Conservation (phyloP, 2,329 filamentous ascomycete species). For the Curvularia sp. region DNA sequence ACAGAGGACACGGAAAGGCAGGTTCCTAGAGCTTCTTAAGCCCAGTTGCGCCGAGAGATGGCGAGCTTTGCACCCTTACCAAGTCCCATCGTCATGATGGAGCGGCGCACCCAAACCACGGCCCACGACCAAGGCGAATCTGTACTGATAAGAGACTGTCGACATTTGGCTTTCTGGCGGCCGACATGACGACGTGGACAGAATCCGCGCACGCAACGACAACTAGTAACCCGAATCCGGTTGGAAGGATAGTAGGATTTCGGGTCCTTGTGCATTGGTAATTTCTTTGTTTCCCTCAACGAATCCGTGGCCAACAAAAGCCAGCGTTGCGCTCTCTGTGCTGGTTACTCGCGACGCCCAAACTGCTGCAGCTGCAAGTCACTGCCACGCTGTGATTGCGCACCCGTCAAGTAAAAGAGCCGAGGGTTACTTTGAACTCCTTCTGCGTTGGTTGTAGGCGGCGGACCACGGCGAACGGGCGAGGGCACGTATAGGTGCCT, state of each 20-base stretch:
- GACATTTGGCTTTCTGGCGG: neutral
- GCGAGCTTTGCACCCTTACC: constrained; percentile 1
- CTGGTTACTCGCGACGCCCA: neutral
- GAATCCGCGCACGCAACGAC: neutral
- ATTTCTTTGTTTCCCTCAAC: neutral
- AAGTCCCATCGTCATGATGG: neutral
- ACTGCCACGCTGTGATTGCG: neutral
- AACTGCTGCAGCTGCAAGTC: neutral
- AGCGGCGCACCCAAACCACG: constrained; percentile 3
- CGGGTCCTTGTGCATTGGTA: neutral
- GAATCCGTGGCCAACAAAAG: neutral
- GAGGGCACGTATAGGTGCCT: neutral
- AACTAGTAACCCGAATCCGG: neutral
- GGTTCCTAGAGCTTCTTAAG: neutral
- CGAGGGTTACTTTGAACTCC: neutral
- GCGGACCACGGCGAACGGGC: neutral
- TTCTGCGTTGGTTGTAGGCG: neutral
- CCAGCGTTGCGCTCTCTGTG: neutral
- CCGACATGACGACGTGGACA: neutral
- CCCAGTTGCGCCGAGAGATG: neutral
- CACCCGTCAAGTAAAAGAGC: neutral
- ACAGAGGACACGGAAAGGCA: no score
- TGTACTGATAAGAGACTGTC: neutral
- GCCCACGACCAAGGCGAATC: constrained; percentile 1
- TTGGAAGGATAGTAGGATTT: neutral